Conservation (phyloP, 1,284 basidiomycete genomes). For the Trichosporon asahii region DNA sequence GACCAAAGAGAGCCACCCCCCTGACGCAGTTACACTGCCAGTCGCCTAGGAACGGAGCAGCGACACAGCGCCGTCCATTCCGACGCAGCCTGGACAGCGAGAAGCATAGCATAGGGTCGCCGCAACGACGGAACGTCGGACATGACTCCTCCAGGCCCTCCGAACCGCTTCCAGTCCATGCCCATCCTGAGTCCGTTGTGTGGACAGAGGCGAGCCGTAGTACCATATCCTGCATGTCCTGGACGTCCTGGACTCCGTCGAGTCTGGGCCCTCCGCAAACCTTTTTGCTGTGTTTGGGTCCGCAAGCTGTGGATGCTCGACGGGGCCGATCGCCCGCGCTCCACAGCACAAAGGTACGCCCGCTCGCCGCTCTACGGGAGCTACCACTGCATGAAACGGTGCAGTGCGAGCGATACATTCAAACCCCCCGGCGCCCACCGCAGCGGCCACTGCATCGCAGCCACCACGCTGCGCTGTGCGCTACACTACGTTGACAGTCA, state of each 20-base stretch:
- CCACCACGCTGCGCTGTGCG: background rate
- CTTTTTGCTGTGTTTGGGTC: conserved; percentile 8
- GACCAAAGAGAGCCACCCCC: background rate
- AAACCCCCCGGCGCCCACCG: no score
- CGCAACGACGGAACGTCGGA: background rate
- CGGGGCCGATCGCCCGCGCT: background rate
- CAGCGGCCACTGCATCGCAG: no score
- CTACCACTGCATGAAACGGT: background rate
- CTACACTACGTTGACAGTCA: background rate
- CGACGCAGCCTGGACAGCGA: background rate
- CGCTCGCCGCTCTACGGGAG: background rate
- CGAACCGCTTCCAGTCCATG: background rate
- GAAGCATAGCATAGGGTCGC: background rate
- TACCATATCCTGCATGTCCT: no score
- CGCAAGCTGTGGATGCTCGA: background rate
- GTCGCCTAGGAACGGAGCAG: background rate
- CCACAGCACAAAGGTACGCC: background rate
- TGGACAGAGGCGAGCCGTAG: no score
- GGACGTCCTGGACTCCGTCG: background rate
- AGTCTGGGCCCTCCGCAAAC: background rate
- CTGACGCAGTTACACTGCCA: background rate
- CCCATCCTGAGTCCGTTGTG: background rate
- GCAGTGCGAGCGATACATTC: background rate
- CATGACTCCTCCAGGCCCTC: background rate
- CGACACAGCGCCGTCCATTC: background rate